These are phyloP conservation scores for Heteromeles arbutifolia DNA, from an alignment of 306 rosid genomes.

Conservation along the genomic window DNA sequence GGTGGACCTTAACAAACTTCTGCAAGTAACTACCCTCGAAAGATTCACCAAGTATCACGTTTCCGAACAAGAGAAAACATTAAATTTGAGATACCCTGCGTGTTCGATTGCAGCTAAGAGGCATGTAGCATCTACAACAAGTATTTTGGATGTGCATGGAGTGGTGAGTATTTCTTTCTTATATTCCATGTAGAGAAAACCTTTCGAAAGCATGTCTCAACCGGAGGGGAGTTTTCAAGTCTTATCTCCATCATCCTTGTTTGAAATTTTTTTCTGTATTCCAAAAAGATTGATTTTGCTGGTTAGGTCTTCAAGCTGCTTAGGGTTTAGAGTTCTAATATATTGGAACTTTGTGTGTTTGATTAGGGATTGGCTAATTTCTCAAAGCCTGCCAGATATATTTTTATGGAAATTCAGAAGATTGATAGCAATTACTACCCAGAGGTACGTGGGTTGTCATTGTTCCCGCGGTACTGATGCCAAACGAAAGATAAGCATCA, in stretches of 20 bases:
- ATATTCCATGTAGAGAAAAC: background rate
- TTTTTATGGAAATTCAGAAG: constrained; percentile 80
- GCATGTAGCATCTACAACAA: constrained; percentile 86
- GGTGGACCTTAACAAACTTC: constrained; percentile 59
- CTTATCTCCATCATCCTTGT: too few species aligned
- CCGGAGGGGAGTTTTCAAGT: too few species aligned
- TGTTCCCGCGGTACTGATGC: background rate
- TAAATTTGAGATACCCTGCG: constrained; percentile 60
- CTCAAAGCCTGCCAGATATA: constrained; percentile 79
- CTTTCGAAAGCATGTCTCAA: background rate
- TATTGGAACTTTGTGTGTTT: constrained; percentile 13
- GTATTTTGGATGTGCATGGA: constrained; percentile 79
- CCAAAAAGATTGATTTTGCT: background rate
- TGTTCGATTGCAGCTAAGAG: constrained; percentile 75
- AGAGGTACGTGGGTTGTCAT: constrained; percentile 42
- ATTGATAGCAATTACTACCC: constrained; percentile 88
- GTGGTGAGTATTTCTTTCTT: constrained; percentile 45
- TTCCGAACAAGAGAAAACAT: constrained; percentile 81
- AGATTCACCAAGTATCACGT: constrained; percentile 69
- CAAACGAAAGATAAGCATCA: too few species aligned
- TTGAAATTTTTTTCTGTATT: background rate
- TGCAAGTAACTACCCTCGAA: constrained; percentile 61
- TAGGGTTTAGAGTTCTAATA: background rate
- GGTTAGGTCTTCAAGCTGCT: background rate
- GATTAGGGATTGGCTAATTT: constrained; percentile 78